phyloP scores from a whole-genome alignment of 805 yeast genomes.

The Starmerella scarabaei region DNA sequence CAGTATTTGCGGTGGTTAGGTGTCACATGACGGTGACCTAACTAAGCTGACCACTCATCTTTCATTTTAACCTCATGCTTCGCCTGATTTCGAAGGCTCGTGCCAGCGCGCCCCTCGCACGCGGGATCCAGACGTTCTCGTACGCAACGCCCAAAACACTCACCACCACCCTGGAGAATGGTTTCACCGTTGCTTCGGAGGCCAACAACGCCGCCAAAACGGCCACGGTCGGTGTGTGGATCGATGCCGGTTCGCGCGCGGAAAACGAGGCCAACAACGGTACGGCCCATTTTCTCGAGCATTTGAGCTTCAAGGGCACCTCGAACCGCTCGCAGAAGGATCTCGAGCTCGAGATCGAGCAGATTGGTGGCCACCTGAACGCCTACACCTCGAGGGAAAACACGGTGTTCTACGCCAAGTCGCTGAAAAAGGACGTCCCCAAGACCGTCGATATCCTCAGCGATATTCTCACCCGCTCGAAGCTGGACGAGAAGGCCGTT shows the following conservation, averaged over 20 bases:
- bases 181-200: conserved; percentile 89
- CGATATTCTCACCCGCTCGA: conserved; percentile 79
- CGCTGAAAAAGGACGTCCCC: conserved; percentile 67
- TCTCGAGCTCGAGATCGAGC: conserved; percentile 85
- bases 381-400: conserved; percentile 98
- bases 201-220: conserved; percentile 73
- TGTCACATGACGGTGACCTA: too few relatives aligned
- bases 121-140: conserved; percentile 20
- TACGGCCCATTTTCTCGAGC: conserved; percentile 95
- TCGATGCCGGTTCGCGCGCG: conserved; percentile 96
- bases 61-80: conserved; percentile 14
- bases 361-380: conserved; percentile 91
- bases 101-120: conserved; percentile 16
- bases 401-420: conserved; percentile 91
- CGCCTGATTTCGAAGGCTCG: conserved; percentile 19
- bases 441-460: conserved; percentile 75
- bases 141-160: conserved; percentile 35
- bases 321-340: conserved; percentile 61
- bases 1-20: too few relatives aligned
- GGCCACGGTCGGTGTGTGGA: conserved; percentile 97
- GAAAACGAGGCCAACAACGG: conserved; percentile 77
- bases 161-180: conserved; percentile 73
- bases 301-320: conserved; percentile 94
- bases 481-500: conserved; percentile 67
- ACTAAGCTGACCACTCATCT: conserved; percentile 17